Evolutionary conservation across 2,329 filamentous ascomycete species (phyloP), one percentile per base, ranked within the genome.

Genomic region (Epichloe sp.): DNA sequence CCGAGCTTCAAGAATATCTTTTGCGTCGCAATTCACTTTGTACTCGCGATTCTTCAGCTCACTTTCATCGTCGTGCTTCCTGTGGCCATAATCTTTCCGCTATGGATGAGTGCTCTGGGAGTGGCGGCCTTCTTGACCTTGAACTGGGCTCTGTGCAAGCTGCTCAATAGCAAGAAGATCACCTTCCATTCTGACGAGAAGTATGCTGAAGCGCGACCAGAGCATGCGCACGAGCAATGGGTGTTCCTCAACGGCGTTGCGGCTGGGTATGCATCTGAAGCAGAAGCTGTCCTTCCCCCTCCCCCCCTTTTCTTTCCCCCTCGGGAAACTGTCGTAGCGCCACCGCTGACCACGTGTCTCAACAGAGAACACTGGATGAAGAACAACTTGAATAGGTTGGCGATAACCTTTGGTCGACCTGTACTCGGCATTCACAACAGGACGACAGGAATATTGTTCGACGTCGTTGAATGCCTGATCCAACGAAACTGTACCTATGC

Each of bases 191-290:
- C 79, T 1, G 72, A 78, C 42, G 68, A 73, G 2, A 68, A 76
- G 50, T 80, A 77, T 54, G 72, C 80, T 1, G 63, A 71, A 15
- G 65, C 65, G 1, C 63, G 65, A 17, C 70, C 71, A 0, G 71
- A 78, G 55, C 74, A 80, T 62, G 69, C 71, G 11, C 71, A 80
- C 49, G 86, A 90, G 66, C 77, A 82, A 59, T 91, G 86, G 86
- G 73, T 90, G n/a, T 90, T 86, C 61, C 65, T 90, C 48, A 90
- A 90, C 59, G 86, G 86, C 1, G 79, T 89, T 31, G 79, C 76
- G 10, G 75, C 75, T 36, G 77, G 76, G 78, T 82, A 66, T 53
- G 75, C 6, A 12, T n/a, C 21, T 42, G 23, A 23, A 23, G 23
- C 23, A 23, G 7, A 19, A 19, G n/a, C 11, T 21, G 15, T 4